Base-by-base conservation (phyloP, 768 basidiomycete genomes). In the Fomitopsis serialis region DNA sequence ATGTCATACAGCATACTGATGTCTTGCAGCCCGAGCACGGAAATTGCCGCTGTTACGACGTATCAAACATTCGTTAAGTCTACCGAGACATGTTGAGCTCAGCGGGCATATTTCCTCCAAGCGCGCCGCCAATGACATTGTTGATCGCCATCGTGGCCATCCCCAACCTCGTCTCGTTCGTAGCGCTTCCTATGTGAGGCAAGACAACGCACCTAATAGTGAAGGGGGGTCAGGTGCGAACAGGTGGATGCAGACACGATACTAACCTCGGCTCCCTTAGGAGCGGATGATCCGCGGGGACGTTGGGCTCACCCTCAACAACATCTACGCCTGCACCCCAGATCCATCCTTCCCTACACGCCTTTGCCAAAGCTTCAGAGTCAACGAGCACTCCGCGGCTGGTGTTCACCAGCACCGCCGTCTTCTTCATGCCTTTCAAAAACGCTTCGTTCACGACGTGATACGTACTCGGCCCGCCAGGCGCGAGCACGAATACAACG, bases 291-390 rank as follows among this genome's bases (percentile, higher is more conserved):
- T 88, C 85, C 2, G 70, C 66, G 0, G 69, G 61, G 24, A 99
- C 75, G 43, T 85, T 68, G 0, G 95, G 95, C 66, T 98, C 95
- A 19, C 93, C 93, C 58, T 93, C 91, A 7, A 98, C 84, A 34
- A 98, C 96, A 67, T 99, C 96, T 11, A 99, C 62, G 0, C 92
- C 96, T 0, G 97, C 97, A 22, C 84, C 94, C 78, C 87, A 95
- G 22, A 99, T 88, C 82, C 86, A 85, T 2, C 78, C 79, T 55
- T 87, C 82, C 44, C 73, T 66, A 42, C 98, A 70, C 2, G 95
- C 96, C 55, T 77, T 81, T 2, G 87, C 88, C 9, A 99, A 77
- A 12, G 95, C 96, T 45, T 89, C 82, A 0, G 90, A 91, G 66
- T 99, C 93, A 7, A 99, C 90, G 13, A 98, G 70, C 0, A 90